These are phyloP conservation scores for Mediolabrus comicus DNA, from an alignment of 108 stramenopile species.

Conservation along the genomic window DNA sequence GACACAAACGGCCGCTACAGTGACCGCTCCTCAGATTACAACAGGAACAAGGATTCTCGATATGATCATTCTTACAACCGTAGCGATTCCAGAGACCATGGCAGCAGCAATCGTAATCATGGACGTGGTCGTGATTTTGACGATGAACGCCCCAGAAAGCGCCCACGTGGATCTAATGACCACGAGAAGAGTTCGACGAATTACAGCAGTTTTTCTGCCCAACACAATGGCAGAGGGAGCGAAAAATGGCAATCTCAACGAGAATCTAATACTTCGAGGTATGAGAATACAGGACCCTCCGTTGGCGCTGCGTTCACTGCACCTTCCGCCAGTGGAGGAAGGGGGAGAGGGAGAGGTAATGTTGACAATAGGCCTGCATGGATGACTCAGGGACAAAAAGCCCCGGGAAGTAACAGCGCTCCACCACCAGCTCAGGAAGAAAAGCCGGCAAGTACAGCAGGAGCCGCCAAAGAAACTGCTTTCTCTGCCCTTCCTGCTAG, in stretches of 20 bases:
- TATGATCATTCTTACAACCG: conserved; percentile 9
- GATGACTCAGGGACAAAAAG: neutral
- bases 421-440: neutral
- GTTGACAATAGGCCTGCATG: neutral
- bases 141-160: neutral
- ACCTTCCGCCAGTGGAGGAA: neutral
- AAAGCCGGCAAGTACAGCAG: no score
- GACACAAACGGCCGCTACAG: conserved; percentile 2
- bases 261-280: neutral
- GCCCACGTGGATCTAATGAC: neutral
- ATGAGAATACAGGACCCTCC: neutral
- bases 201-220: neutral
- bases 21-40: conserved; percentile 11
- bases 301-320: neutral
- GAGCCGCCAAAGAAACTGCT: neutral
- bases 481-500: neutral
- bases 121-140: neutral
- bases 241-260: neutral
- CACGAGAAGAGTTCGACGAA: neutral
- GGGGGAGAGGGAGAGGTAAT: neutral
- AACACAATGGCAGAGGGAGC: neutral
- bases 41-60: neutral
- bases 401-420: neutral
- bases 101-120: neutral
- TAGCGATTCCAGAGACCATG: conserved; percentile 5